A percentile compares a stretch with the other conserved stretches of the same genome.
These are phyloP conservation scores for Fusarium denticulatum DNA, from an alignment of 2,329 filamentous ascomycete species.

Conservation along the genomic window DNA sequence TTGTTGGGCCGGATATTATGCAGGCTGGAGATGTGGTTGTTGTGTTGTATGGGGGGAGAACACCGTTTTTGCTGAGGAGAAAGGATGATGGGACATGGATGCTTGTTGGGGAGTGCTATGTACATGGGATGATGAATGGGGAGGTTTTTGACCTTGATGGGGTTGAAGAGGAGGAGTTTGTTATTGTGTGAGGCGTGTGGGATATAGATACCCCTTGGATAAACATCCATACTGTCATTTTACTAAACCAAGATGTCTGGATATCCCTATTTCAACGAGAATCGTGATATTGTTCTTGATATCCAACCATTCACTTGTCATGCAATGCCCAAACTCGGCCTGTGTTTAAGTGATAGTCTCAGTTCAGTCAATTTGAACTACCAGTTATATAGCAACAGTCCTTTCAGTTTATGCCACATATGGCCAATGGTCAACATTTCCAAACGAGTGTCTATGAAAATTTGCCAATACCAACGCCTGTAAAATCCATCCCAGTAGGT, in stretches of 20 bases:
- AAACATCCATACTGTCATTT: neutral
- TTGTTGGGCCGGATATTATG: slow-evolving; percentile 48
- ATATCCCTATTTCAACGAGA: neutral
- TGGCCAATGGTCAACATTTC: neutral
- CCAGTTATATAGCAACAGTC: neutral
- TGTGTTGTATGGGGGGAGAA: slow-evolving; percentile 47
- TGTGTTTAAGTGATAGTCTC: neutral
- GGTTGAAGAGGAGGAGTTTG: slow-evolving; percentile 45
- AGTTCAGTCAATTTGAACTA: neutral
- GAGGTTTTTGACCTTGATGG: slow-evolving; percentile 42
- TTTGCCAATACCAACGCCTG: slow-evolving; percentile 25
- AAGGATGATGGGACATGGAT: slow-evolving; percentile 32
- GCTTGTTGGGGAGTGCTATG: slow-evolving; percentile 51
- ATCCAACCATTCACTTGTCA: neutral
- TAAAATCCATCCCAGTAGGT: slow-evolving; percentile 9
- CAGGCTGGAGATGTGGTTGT: slow-evolving; percentile 45
- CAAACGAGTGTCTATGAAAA: slow-evolving; percentile 19
- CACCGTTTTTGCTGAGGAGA: slow-evolving; percentile 46
- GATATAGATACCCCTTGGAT: slow-evolving; percentile 17
- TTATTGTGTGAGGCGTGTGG: slow-evolving; percentile 39
- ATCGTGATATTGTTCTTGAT: neutral
- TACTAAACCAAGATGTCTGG: neutral
- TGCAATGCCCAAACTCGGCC: neutral
- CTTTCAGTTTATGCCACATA: neutral
- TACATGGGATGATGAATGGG: slow-evolving; percentile 51